Percentiles rank a stretch among this genome's conserved stretches.
Evolutionary conservation across 345 rosid genomes (phyloP).

Genomic region (Murraya koenigii): DNA sequence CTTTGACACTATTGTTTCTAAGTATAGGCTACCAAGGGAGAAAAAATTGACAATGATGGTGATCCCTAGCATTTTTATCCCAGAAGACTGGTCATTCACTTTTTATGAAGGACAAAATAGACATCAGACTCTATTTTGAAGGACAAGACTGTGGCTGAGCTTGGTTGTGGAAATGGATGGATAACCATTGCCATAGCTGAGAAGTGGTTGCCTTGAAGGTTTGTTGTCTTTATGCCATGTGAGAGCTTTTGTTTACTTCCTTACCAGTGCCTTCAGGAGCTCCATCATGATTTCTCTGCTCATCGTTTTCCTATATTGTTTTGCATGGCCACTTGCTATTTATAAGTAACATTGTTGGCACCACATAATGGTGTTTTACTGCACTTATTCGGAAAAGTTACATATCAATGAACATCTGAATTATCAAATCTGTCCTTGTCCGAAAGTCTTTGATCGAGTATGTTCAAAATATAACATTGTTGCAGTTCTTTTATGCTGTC

Average conservation of each 20-base stretch:
- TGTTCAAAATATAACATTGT: slow-evolving; percentile 1
- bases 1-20: slow-evolving; percentile 12
- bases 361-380: neutral
- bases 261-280: neutral
- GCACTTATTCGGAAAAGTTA: neutral
- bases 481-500: slow-evolving; percentile 2
- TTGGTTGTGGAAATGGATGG: slow-evolving; percentile 99
- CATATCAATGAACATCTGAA: slow-evolving; percentile 6
- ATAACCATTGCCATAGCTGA: slow-evolving; percentile 23
- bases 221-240: neutral
- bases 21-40: slow-evolving; percentile 61
- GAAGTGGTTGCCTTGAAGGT: neutral
- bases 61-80: slow-evolving; percentile 91
- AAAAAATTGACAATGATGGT: slow-evolving; percentile 92
- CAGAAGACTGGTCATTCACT: slow-evolving; percentile 97
- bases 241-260: slow-evolving; percentile 28
- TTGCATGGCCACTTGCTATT: neutral
- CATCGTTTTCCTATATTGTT: neutral
- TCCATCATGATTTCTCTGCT: neutral
- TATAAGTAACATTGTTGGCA: neutral
- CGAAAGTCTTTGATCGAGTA: neutral
- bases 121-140: slow-evolving; percentile 87
- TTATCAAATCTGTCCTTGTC: neutral
- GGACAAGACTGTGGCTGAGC: slow-evolving; percentile 88
- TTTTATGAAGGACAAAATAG: slow-evolving; percentile 94